Evolutionary conservation across 345 rosid genomes (phyloP), one percentile per base, ranked within the genome.

Genomic region (Acer campestre): DNA sequence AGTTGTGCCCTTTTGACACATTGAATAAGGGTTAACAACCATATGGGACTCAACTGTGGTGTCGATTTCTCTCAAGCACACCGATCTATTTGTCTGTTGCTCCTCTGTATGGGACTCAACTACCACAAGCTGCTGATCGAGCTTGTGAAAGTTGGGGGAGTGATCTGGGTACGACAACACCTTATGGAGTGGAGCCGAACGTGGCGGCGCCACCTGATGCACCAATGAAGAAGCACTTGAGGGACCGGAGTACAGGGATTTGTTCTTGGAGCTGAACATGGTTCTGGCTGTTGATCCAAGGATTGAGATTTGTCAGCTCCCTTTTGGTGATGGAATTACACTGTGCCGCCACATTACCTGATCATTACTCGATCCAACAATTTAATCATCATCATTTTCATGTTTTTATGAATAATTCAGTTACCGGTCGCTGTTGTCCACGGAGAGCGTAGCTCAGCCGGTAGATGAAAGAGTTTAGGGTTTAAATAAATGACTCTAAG

Each of bases 141-240:
- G 1, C 77, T 96, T 65, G 97, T 92, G 59, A 94, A 91, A 74
- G 89, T 96, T 7, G 97, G 98, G 1, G 99, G 99, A 4, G 70
- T 96, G 75, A 91, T 96, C n/a, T 58, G 98, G 98, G 42, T 96
- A 96, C 82, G 97, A 96, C 91, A 94, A 96, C 90, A 94, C 97
- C 82, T 80, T 96, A 17, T 94, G 97, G 97, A 94, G 91, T 35
- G 98, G 97, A 9, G 90, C 99, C 0, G n/a, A n/a, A n/a, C n/a
- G 97, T 94, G 64, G 97, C 88, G n/a, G 97, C 95, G 6, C 89
- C 97, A 9, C 83, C 97, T 2, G 97, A 94, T 69, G 98, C 95
- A 0, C 95, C 99, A 0, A 78, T 92, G 75, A 88, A 94, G 89
- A 92, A 96, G 78, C 94, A 92, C 27, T 93, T 96, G 1, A 84